A percentile compares a stretch with the other conserved stretches of the same genome.
phyloP scores from a whole-genome alignment of 2,329 filamentous ascomycete species.

The Phyllosticta citriasiana region DNA sequence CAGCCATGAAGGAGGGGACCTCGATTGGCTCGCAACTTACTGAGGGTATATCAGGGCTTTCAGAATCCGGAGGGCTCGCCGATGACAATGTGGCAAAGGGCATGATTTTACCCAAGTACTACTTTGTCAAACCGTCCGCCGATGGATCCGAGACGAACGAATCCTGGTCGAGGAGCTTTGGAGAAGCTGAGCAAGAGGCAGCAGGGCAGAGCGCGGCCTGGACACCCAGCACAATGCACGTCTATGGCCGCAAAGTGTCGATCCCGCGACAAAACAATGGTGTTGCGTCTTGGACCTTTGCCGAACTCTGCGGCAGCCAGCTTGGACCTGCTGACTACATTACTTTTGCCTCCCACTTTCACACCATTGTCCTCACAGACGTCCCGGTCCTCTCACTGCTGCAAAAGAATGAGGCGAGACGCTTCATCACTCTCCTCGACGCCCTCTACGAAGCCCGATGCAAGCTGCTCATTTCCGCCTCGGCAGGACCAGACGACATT shows the following conservation, averaged over 20 bases:
- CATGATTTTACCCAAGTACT: slow-evolving; percentile 23
- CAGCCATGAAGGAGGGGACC: neutral
- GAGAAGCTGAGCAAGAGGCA: slow-evolving; percentile 1
- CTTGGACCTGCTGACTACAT: slow-evolving; percentile 78
- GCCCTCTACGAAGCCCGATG: slow-evolving; percentile 75
- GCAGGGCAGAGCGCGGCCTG: slow-evolving; percentile 22
- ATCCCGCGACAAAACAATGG: slow-evolving; percentile 51
- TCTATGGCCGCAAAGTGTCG: slow-evolving; percentile 55
- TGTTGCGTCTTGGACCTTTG: slow-evolving; percentile 56
- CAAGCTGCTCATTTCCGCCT: slow-evolving; percentile 60
- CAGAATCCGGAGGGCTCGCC: neutral
- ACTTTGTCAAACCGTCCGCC: slow-evolving; percentile 22
- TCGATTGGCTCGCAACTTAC: neutral
- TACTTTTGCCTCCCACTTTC: slow-evolving; percentile 67
- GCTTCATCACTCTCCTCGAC: slow-evolving; percentile 72
- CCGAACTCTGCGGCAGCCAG: slow-evolving; percentile 51
- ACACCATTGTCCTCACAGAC: slow-evolving; percentile 64
- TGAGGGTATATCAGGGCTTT: neutral
- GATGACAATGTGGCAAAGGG: slow-evolving; percentile 15
- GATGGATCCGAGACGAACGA: slow-evolving; percentile 10
- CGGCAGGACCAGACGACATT: slow-evolving; percentile 58
- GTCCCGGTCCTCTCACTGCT: slow-evolving; percentile 57
- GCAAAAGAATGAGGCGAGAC: slow-evolving; percentile 70
- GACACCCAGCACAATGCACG: slow-evolving; percentile 34
- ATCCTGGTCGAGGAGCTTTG: neutral